phyloP scores from a whole-genome alignment of 208 protist species.

The Borovskyia barvae region DNA sequence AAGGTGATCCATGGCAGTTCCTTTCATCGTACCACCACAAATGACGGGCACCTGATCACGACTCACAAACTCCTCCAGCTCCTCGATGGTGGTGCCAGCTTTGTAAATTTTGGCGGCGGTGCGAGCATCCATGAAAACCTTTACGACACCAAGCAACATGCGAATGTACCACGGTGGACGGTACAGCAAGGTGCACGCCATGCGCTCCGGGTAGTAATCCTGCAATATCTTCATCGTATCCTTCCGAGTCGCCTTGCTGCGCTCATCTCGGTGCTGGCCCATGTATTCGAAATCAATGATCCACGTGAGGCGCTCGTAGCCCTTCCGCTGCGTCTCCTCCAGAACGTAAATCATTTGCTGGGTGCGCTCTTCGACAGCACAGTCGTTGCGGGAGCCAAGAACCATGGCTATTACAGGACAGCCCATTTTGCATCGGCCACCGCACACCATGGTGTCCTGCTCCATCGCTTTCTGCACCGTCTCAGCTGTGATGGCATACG shows the following conservation, averaged over 20 bases:
- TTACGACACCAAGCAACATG: conserved; percentile 29
- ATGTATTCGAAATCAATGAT: conserved; percentile 67
- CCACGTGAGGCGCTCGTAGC: conserved; percentile 66
- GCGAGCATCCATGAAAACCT: conserved; percentile 54
- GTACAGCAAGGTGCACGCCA: conserved; percentile 49
- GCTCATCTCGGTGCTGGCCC: conserved; percentile 47
- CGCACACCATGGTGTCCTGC: conserved; percentile 38
- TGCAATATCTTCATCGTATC: conserved; percentile 61
- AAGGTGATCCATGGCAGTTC: neutral
- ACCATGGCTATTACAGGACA: conserved; percentile 59
- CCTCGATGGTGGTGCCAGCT: conserved; percentile 30
- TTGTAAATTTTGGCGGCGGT: conserved; percentile 42
- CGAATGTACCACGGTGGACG: conserved; percentile 61
- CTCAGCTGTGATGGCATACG: conserved; percentile 40
- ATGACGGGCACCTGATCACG: conserved; percentile 29
- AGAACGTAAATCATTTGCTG: conserved; percentile 67
- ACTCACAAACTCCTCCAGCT: conserved; percentile 42
- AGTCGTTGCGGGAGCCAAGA: conserved; percentile 48
- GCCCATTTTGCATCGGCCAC: conserved; percentile 36
- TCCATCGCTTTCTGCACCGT: conserved; percentile 40
- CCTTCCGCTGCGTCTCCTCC: conserved; percentile 50
- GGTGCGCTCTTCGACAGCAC: conserved; percentile 40
- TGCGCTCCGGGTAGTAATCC: conserved; percentile 72
- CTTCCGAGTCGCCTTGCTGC: conserved; percentile 41
- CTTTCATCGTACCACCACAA: conserved; percentile 32